Base-by-base conservation (phyloP, 2,329 filamentous ascomycete species). In the Aspergillus sp. region DNA sequence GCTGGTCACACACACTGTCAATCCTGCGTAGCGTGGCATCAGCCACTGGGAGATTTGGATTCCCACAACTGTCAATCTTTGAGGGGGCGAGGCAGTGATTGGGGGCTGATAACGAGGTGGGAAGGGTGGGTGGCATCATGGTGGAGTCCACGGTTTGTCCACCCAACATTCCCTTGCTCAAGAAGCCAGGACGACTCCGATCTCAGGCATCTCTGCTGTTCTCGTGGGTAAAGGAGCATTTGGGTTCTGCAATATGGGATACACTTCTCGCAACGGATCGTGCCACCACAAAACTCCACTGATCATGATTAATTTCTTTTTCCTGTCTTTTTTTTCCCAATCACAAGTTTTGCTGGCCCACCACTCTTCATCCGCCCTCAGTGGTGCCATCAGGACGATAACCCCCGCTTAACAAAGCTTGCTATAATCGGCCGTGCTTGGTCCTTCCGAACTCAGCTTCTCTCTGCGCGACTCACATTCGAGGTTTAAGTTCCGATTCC, bases 1-100 rank as follows among this genome's bases (percentile, higher is more conserved):
- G 46, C 46, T 39, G 39, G 56, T 50, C 46, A 50, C 51, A 50
- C 51, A 50, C 41, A 47, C 33, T 11, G 17, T 41, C 39, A 44
- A 57, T 58, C 56, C 46, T 50, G 40, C 46, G 56, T 44, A 51
- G 51, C 46, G 41, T 54, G 56, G 56, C 56, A 50, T 58, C 39
- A 51, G 56, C 56, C 56, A 58, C 56, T 54, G 51, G 41, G 33
- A 58, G 51, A 58, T 58, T 30, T 37, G 44, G 45, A 24, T 54
- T 17, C 46, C 45, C 41, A 46, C 34, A 27, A 48, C 17, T 41
- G 33, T 48, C 54, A 51, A 49, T 37, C 17, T 19, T 6, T 24
- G 39, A 34, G n/a, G 13, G 41, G 40, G n/a, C 27, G 37, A 30
- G 19, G 22, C 8, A 47, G 54, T 50, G 33, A 41, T 46, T 51